Base-by-base conservation (phyloP, 2,329 filamentous ascomycete genomes). In the Botrytis cinerea region DNA sequence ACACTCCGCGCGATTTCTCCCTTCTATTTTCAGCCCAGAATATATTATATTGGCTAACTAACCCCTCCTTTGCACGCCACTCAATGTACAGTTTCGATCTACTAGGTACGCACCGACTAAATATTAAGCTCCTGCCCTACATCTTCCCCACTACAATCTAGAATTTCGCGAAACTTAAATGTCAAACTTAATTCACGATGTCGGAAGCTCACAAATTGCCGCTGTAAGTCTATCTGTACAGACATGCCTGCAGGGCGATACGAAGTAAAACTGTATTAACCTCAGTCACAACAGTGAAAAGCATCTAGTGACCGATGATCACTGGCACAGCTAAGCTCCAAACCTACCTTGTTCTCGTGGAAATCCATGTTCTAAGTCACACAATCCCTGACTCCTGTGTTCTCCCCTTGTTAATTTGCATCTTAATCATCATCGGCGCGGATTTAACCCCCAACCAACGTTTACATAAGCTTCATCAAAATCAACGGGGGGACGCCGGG, bases 401-500 rank as follows among this genome's bases (percentile, higher is more conserved):
- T 40, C 54, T 9, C 4, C 25, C 35, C 45, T 4, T 54, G 32
- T 51, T 28, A 10, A 25, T 43, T 32, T 16, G 46, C 40, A 43
- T 32, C 64, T 48, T 18, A 18, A 38, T 35, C 32, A n/a, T 67
- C 64, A 54, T 43, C 35, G n/a, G 25, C 28, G 46, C 28, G 59
- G 4, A 46, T 63, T 63, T 40, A 63, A 18, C 28, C 59, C 59
- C 40, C 71, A 48, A 59, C 28, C 51, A 59, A 10, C 40, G 28
- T 66, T n/a, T 45, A 25, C 22, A 67, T n/a, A 67, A 67, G 48
- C 48, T 67, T 59, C 25, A 59, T 20, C n/a, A 62, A 45, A 57
- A 20, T 10, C 18, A 25, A 16, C 43, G 25, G 46, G 10, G 35
- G 20, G 69, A 38, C 32, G 35, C 12, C 62, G 62, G 62, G 25